Base-by-base conservation (phyloP, 2,329 filamentous ascomycete species). In the Alternaria postmessia region DNA sequence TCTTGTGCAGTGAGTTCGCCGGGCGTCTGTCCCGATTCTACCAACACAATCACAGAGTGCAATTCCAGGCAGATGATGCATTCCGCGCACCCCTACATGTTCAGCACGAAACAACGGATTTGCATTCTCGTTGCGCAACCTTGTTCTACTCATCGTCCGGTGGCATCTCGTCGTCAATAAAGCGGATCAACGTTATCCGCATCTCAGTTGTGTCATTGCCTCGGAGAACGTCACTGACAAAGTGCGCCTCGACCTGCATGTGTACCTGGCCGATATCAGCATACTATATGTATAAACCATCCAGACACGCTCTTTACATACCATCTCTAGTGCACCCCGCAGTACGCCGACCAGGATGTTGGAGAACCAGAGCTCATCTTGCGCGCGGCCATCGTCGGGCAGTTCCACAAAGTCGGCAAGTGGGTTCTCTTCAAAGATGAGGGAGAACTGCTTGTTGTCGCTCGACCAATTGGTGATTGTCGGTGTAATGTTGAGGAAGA, bases 181-280 rank as follows among this genome's bases (percentile, higher is more conserved):
- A 97, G 71, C 94, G 87, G 72, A 98, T 87, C 71, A 99, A 81
- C 28, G 92, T 92, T 74, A 99, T 90, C 73, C 94, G 87, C 92
- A 99, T 97, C 83, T 99, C 95, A 1, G 95, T 99, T 18, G 92
- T 94, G 77, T 99, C 95, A 74, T 97, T 94, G 3, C 95, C 95
- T 57, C 93, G 88, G 61, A 99, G 83, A 32, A 97, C 87, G 78
- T 99, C 95, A 78, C 92, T 97, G 73, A 96, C 91, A 77, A 98
- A 99, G 76, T 96, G 94, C 47, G 93, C 93, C 77, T 99, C 94
- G 4, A 98, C 93, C 80, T 98, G 95, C 93, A 98, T 97, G 86
- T 98, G 94, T 22, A 91, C 88, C 88, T 89, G 68, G 36, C 43
- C 32, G 18, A 54, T 65, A 60, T 65, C 22, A 64, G 53, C 28